Evolutionary conservation across 768 basidiomycete genomes (phyloP).

Genomic region (Tylopilus cervinicoccineus): DNA sequence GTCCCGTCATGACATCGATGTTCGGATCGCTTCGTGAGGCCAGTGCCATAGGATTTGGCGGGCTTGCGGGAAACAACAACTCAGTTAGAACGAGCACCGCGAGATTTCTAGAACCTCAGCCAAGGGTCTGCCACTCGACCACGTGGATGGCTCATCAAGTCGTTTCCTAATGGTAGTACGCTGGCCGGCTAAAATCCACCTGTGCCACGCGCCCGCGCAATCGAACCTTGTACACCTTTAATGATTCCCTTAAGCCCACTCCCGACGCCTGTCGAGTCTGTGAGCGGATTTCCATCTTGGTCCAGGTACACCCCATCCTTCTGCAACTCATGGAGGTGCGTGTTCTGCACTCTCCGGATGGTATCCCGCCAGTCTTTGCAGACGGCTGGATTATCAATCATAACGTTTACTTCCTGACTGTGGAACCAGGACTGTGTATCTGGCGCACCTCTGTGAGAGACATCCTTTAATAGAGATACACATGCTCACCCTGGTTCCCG

Average conservation of each 20-base stretch:
- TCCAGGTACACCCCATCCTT: conserved; percentile 60
- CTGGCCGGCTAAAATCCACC: conserved; percentile 34
- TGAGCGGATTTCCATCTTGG: conserved; percentile 37
- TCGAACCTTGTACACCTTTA: conserved; percentile 40
- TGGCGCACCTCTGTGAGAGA: conserved; percentile 13
- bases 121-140: too few species aligned
- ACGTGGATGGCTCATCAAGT: conserved; percentile 14
- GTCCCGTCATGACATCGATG: neutral
- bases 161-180: neutral
- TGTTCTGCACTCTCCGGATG: conserved; percentile 52
- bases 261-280: conserved; percentile 37
- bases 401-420: conserved; percentile 64
- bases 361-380: conserved; percentile 54
- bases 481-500: conserved; percentile 55
- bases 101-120: too few species aligned
- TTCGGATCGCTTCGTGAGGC: neutral
- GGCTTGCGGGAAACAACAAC: neutral
- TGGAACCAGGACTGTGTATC: conserved; percentile 73
- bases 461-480: neutral
- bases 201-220: conserved; percentile 39
- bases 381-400: conserved; percentile 53
- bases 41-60: neutral
- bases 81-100: neutral
- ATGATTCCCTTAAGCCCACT: conserved; percentile 37
- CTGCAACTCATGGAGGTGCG: conserved; percentile 42